Evolutionary conservation across 306 rosid species (phyloP), one percentile per base, ranked within the genome.

Genomic region (Quercus suber): DNA sequence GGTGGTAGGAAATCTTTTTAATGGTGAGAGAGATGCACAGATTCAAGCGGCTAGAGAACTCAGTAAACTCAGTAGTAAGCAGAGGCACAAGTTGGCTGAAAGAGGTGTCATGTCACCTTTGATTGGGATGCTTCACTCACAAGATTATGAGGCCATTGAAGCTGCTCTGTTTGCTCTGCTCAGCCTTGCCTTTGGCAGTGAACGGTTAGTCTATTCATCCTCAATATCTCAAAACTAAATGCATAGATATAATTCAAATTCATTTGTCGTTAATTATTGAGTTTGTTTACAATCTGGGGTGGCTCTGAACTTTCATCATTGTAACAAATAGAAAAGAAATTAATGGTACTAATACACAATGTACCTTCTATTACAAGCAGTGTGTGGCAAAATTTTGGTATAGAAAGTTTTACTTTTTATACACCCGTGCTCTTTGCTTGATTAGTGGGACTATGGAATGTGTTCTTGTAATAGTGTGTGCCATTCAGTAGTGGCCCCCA

Each of bases 131-230:
- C 97, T 93, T 74, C 86, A 86, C 61, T 88, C 93, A 14, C 81
- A 86, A 76, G 78, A 86, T 69, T 86, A 11, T 59, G 88, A 89
- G 60, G 89, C 84, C 84, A 80, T 80, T 73, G 91, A 93, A 88
- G 93, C 94, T 80, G 76, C 98, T 84, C 89, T 93, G 0, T 78
- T 37, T 79, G 92, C 97, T 84, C 89, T 93, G 19, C 94, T 91
- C 56, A 82, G 88, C 69, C 89, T 93, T 70, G 93, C 93, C 80
- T 91, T 88, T 79, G 97, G 97, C 59, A 91, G 93, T 78, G 98
- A 93, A 83, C 74, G 98, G 98, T 93, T 81, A 81, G 91, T 74
- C 73, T 85, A 63, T 85, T 75, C 79, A 52, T 33, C 45, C 23
- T 67, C 56, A 12, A 37, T 20, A 35, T 52, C 30, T 72, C n/a